Base-by-base conservation (phyloP, 768 basidiomycete genomes). In the Austroboletus eburneus region DNA sequence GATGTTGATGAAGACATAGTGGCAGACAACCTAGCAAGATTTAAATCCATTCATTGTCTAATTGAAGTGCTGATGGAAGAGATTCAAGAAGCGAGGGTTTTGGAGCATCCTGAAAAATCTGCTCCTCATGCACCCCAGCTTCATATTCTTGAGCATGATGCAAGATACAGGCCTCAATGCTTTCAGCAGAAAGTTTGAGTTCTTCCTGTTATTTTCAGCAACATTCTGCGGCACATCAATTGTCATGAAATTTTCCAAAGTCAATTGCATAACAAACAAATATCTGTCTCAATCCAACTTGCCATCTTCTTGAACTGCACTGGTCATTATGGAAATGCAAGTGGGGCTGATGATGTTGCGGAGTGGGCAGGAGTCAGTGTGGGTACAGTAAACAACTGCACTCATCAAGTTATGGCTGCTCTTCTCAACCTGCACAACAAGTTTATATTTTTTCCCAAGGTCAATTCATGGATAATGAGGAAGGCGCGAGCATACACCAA, bases 201-300 rank as follows among this genome's bases (percentile, higher is more conserved):
- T 5, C 4, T 4, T 33, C 32, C 32, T 9, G 32, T 9, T 12
- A 14, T 33, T 16, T 33, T 33, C 16, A 14, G 5, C 32, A 5
- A 12, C 16, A 5, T 33, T 12, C 9, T 33, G 9, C 8, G 16
- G 4, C 5, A 13, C 4, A 33, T 33, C 4, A 14, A 12, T 9
- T 7, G 16, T 12, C 32, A 33, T 12, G 9, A 7, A 9, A 33
- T 33, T 12, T 33, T 33, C 16, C 36, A 35, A 3, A 35, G 18
- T 5, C 46, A 52, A n/a, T 60, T 54, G 3, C 39, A 48, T 18
- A 40, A 54, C 24, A 10, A 27, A 3, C 65, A 68, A 42, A 47
- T 62, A 1, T 61, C 62, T 1, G 50, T 69, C 22, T 52, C 57
- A 7, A 45, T 52, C 4, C 69, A 70, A 44, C 49, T 18, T 42